Conservation (phyloP, 148 eudicot species). For the Spergularia bocconei region DNA sequence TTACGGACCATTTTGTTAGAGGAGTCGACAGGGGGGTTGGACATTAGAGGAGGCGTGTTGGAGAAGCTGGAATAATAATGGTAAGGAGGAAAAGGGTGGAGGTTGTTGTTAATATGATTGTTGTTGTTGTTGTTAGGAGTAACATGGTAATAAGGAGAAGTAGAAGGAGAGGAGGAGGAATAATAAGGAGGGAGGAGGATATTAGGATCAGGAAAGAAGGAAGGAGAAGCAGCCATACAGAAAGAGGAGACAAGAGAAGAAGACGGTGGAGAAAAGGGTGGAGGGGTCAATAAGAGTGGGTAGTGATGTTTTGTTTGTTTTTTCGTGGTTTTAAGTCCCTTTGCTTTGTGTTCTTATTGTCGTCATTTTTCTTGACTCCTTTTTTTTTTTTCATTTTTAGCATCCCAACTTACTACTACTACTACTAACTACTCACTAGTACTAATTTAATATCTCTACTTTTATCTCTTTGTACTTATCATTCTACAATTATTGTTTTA, state of each 20-base stretch:
- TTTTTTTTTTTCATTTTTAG: constrained; percentile 9
- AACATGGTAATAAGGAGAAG: neutral
- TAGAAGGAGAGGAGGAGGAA: neutral
- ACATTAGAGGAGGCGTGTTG: neutral
- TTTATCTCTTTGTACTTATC: neutral
- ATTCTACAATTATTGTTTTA: too few relatives aligned
- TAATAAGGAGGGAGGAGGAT: constrained; percentile 18
- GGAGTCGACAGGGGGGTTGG: constrained; percentile 1
- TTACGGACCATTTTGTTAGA: constrained; percentile 52
- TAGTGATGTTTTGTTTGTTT: constrained; percentile 18
- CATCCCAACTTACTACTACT: constrained; percentile 17
- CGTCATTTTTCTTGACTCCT: constrained; percentile 24
- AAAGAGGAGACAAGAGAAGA: constrained; percentile 11
- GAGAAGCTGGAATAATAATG: too few relatives aligned
- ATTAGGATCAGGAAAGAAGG: constrained; percentile 35
- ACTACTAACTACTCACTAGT: neutral
- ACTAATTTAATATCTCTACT: neutral
- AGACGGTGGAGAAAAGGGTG: neutral
- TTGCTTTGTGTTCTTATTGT: constrained; percentile 30
- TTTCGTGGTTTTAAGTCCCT: neutral
- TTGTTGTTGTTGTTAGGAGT: neutral
- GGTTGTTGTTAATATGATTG: neutral
- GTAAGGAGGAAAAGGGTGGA: too few relatives aligned
- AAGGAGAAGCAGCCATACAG: constrained; percentile 42
- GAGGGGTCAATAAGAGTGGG: constrained; percentile 19